Base-by-base conservation (phyloP, 225 moss, liverwort and hornwort genomes). In the Antitrichia curtipendula region DNA sequence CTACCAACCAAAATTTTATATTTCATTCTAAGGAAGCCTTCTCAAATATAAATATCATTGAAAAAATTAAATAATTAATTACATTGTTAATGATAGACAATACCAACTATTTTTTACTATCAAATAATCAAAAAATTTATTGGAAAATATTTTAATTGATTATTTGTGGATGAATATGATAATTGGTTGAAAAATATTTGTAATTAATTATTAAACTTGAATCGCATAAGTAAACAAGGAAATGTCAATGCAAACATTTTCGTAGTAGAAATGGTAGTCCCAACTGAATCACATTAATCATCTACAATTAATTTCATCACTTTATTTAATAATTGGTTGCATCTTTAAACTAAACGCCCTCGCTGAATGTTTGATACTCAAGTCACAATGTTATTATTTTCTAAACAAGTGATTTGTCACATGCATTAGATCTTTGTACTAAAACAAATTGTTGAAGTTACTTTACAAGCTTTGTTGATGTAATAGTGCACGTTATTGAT, bases 231-330 rank as follows among this genome's bases (percentile, higher is more conserved):
- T 40, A 40, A 69, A 4, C 6, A 40, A 69, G 8, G 38, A 68
- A 41, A 69, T 25, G 3, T 70, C 70, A 14, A 25, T 25, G 25
- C 8, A 41, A 41, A 2, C 5, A 24, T 41, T 70, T 69, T 70
- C 1, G 1, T 41, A 41, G 5, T 41, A 8, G 8, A 70, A 70
- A 25, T 70, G 8, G 1, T 0, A 8, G 0, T 25, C 8, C 8
- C 15, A 25, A 41, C 8, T 70, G 8, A 25, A 8, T 41, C 5
- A 25, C 25, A 70, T 1, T 70, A 25, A 8, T 70, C 41, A 25
- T 15, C 8, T 23, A 25, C 5, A 25, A 25, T 25, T 40, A 25
- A 41, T 41, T 41, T 70, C 25, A 40, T 68, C 1, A 13, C 13
- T 45, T n/a, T n/a, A n/a, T 68, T 23, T 38, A 23, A 24, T 40